Base-by-base conservation (phyloP, 2,329 filamentous ascomycete genomes). In the Hypoxylon sp. region DNA sequence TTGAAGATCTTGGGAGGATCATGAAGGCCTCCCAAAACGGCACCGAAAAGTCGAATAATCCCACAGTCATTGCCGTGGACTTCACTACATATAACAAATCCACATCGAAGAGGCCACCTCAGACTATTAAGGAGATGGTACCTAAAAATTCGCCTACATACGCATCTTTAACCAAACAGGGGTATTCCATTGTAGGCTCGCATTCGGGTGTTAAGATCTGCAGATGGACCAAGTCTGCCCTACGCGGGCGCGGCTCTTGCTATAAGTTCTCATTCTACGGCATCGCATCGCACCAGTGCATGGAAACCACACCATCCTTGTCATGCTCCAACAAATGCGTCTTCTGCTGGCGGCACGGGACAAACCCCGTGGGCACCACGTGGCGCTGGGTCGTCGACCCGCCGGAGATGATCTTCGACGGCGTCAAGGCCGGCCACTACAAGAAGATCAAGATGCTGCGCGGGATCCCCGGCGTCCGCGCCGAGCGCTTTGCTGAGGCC, bases 241-340 rank as follows among this genome's bases (percentile, higher is more conserved):
- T 98, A 0, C 92, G 95, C 42, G 95, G 95, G 11, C 91, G 95
- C 44, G 96, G 95, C 3, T 97, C 93, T 25, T 99, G 95, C 84
- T 99, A 99, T 86, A 98, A 99, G 78, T 98, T 90, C 81, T 97
- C 93, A 0, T 97, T 99, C 80, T 99, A 99, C 80, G 95, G 95
- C 54, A 99, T 99, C 80, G 89, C 92, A 72, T 98, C 95, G 0
- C 96, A 99, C 78, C 91, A 97, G 69, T 99, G 95, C 81, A 99
- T 99, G 96, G 95, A 99, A 82, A 95, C 95, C 1, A 98, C 95
- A 0, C 95, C 95, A 0, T 97, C 95, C 0, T 88, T 99, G 3
- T 97, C 94, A 8, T 99, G 95, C 85, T 96, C 92, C 70, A 98
- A 98, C 84, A 98, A 99, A 80, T 98, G 96, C 80, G 94, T 99